Evolutionary conservation across 352 stramenopile genomes (phyloP).

Genomic region (Thalassiosira pacifica): DNA sequence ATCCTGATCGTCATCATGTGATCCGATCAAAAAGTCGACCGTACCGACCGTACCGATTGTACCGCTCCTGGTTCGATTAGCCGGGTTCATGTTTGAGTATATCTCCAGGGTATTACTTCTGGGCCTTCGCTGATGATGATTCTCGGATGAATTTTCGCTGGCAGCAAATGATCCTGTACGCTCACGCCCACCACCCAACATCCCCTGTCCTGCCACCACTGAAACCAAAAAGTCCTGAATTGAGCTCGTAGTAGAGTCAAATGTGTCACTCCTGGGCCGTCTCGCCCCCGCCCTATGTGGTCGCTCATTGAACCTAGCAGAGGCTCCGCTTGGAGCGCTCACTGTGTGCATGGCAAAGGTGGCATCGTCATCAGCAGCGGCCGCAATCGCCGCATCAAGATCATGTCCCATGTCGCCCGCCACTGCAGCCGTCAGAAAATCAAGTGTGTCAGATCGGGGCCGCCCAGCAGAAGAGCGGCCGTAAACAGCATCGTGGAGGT

Average conservation of each 20-base stretch:
- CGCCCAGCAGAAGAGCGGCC: constrained; percentile 40
- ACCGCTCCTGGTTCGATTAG: constrained; percentile 27
- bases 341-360: constrained; percentile 54
- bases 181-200: constrained; percentile 33
- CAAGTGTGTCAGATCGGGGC: constrained; percentile 54
- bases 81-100: constrained; percentile 48
- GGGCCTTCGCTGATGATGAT: constrained; percentile 36
- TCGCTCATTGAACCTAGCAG: constrained; percentile 12
- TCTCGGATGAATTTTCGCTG: constrained; percentile 22
- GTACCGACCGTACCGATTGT: too few relatives aligned
- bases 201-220: constrained; percentile 46
- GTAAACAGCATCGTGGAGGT: too few relatives aligned
- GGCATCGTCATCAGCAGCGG: constrained; percentile 33
- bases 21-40: constrained; percentile 51
- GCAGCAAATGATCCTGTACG: constrained; percentile 30
- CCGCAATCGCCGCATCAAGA: constrained; percentile 51
- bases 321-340: constrained; percentile 56
- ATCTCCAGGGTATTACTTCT: constrained; percentile 65
- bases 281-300: too few relatives aligned
- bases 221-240: constrained; percentile 64
- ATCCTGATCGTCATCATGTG: too few relatives aligned
- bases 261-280: constrained; percentile 46
- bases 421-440: constrained; percentile 61
- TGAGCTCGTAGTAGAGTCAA: constrained; percentile 54
- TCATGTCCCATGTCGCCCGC: constrained; percentile 61